phyloP scores from a whole-genome alignment of 768 basidiomycete genomes.

The Mycena kentingensis region DNA sequence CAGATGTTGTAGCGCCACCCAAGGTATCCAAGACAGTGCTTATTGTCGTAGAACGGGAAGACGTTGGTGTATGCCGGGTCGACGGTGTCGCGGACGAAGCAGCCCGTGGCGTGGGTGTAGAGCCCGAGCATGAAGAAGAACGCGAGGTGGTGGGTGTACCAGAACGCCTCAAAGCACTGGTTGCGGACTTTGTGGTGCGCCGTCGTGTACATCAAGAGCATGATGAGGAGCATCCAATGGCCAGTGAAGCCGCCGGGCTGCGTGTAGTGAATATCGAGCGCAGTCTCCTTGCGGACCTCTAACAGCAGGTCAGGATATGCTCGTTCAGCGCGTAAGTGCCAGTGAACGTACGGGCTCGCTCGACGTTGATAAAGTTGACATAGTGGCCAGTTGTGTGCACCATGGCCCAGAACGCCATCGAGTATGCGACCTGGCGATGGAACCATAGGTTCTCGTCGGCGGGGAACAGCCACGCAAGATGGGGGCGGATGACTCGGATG shows the following conservation, averaged over 20 bases:
- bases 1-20: constrained; percentile 93
- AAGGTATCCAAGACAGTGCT: constrained; percentile 87
- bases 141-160: constrained; percentile 94
- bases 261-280: constrained; percentile 83
- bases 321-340: not conserved
- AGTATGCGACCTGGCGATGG: constrained; percentile 93
- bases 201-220: constrained; percentile 91
- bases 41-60: constrained; percentile 86
- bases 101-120: constrained; percentile 89
- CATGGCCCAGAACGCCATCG: constrained; percentile 89
- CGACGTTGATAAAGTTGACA: constrained; percentile 90
- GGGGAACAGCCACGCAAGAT: constrained; percentile 77
- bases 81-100: constrained; percentile 86
- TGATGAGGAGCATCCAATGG: constrained; percentile 92
- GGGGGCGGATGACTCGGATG: constrained; percentile 80
- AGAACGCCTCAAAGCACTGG: constrained; percentile 94
- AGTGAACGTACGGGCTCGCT: constrained; percentile 66
- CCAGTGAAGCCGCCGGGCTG: constrained; percentile 90
- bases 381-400: constrained; percentile 94
- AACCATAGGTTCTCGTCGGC: constrained; percentile 96
- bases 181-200: constrained; percentile 85
- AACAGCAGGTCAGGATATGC: constrained; percentile 4
- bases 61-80: constrained; percentile 63
- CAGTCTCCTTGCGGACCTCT: constrained; percentile 81
- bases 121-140: constrained; percentile 94